Evolutionary conservation across 2,329 filamentous ascomycete genomes (phyloP).

Genomic region (Cadophora malorum): DNA sequence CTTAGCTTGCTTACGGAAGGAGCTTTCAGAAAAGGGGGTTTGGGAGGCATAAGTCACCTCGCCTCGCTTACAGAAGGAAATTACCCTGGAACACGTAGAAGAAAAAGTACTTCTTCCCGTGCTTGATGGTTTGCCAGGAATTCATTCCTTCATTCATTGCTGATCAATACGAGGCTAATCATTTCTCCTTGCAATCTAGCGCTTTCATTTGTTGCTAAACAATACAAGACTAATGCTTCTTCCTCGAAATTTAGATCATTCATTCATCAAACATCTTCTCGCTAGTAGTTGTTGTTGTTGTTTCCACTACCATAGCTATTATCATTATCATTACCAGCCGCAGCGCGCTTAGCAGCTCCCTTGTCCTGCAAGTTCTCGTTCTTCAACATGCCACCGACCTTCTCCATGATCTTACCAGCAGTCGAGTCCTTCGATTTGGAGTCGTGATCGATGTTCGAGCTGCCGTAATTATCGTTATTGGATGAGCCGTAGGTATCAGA

Average conservation of each 20-base stretch:
- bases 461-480: slow-evolving; percentile 34
- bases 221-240: too few relatives aligned
- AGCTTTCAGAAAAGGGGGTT: background rate
- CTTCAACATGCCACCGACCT: slow-evolving; percentile 57
- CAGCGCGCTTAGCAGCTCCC: slow-evolving; percentile 58
- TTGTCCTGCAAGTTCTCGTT: slow-evolving; percentile 55
- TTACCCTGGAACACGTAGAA: too few relatives aligned
- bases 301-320: slow-evolving; percentile 30
- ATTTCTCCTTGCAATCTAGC: too few relatives aligned
- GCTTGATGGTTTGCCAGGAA: too few relatives aligned
- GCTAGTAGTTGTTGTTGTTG: slow-evolving; percentile 22
- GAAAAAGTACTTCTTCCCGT: too few relatives aligned
- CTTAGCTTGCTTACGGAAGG: background rate
- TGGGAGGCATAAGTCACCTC: too few relatives aligned
- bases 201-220: too few relatives aligned
- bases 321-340: slow-evolving; percentile 43
- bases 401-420: slow-evolving; percentile 64
- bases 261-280: background rate
- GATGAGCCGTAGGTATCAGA: slow-evolving; percentile 37
- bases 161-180: too few relatives aligned
- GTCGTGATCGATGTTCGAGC: slow-evolving; percentile 33
- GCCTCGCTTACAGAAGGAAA: too few relatives aligned
- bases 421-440: slow-evolving; percentile 41
- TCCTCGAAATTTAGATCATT: background rate
- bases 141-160: too few relatives aligned